Conservation (phyloP, 148 eudicot species). For the Heliamphora exappendiculata region DNA sequence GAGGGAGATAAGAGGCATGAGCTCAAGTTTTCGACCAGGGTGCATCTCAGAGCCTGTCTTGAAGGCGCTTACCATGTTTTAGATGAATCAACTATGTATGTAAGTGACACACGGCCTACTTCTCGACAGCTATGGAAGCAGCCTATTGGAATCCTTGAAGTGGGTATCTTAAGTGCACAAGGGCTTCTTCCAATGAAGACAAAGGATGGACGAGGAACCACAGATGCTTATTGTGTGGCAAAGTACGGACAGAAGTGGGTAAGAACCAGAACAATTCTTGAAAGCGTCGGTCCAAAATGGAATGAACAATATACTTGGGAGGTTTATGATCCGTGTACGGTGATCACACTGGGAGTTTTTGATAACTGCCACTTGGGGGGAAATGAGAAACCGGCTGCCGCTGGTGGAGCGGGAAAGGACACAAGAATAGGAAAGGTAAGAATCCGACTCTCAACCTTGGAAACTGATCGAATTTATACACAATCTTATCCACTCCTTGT, state of each 20-base stretch:
- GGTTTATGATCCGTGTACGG: constrained; percentile 35
- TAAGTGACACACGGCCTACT: constrained; percentile 31
- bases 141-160: constrained; percentile 28
- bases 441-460: constrained; percentile 32
- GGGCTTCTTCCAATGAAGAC: constrained; percentile 30
- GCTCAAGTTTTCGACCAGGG: constrained; percentile 26
- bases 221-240: constrained; percentile 34
- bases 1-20: constrained; percentile 29
- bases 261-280: constrained; percentile 26
- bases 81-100: constrained; percentile 33
- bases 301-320: constrained; percentile 32
- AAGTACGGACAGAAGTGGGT: constrained; percentile 30
- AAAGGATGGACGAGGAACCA: constrained; percentile 21
- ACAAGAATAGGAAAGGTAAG: constrained; percentile 36
- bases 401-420: constrained; percentile 15
- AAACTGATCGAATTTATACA: constrained; percentile 31
- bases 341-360: constrained; percentile 33
- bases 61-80: constrained; percentile 41
- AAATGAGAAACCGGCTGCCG: constrained; percentile 27
- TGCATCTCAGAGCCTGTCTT: constrained; percentile 29
- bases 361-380: constrained; percentile 42
- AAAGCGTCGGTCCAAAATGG: constrained; percentile 24
- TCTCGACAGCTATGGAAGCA: constrained; percentile 32
- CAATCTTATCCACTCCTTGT: constrained; percentile 37
- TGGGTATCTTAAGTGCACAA: constrained; percentile 31